phyloP scores from a whole-genome alignment of 208 protist species.

The Vickermania ingenoplastis region DNA sequence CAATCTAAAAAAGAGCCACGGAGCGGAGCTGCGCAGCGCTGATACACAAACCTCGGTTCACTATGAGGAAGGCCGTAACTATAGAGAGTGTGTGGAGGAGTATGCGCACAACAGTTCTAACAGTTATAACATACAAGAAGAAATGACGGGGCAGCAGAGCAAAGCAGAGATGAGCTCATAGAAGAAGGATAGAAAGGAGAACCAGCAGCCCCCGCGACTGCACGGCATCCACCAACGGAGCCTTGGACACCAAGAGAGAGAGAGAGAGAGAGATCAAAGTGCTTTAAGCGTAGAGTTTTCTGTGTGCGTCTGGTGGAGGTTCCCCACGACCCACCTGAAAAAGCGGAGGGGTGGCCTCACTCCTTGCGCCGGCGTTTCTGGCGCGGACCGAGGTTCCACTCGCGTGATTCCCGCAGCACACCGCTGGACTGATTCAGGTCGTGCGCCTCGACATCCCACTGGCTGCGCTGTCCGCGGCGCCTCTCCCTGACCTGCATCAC shows the following conservation, averaged over 20 bases:
- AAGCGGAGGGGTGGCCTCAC: background rate
- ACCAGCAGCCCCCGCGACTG: too few species aligned
- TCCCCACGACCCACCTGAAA: too few species aligned
- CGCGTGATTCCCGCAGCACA: constrained; percentile 51
- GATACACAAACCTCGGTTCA: too few species aligned
- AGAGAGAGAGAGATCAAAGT: too few species aligned
- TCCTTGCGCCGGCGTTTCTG: constrained; percentile 4
- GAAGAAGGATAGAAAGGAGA: background rate
- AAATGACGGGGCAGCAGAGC: background rate
- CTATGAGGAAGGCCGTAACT: too few species aligned
- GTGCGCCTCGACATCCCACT: constrained; percentile 35
- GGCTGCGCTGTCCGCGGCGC: constrained; percentile 30
- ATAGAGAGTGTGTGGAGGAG: background rate
- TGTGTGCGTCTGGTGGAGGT: too few species aligned
- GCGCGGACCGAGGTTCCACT: constrained; percentile 58
- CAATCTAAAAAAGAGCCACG: too few species aligned
- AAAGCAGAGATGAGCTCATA: background rate
- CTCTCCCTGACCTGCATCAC: constrained; percentile 46
- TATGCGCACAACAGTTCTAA: background rate
- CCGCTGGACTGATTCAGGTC: constrained; percentile 60
- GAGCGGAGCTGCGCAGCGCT: too few species aligned
- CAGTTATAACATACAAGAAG: background rate
- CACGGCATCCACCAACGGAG: too few species aligned
- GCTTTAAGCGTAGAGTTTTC: too few species aligned
- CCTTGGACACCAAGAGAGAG: too few species aligned